These are phyloP conservation scores for Musa troglodytarum DNA, from an alignment of 176 grass and related monocot genomes.

Conservation along the genomic window DNA sequence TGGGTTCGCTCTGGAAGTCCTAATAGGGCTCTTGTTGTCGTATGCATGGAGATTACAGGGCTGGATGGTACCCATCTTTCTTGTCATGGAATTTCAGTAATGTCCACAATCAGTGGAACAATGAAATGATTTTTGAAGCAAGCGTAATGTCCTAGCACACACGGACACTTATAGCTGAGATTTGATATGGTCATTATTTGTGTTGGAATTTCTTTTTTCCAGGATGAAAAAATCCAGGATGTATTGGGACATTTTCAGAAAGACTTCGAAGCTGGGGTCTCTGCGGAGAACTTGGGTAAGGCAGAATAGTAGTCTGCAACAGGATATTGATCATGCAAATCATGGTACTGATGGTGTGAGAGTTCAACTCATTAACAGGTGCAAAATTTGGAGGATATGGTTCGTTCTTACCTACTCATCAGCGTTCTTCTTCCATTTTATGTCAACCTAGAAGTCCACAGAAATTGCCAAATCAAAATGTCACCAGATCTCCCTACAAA, in stretches of 20 bases:
- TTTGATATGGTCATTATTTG: not conserved
- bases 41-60: not conserved
- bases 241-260: slow-evolving; percentile 60
- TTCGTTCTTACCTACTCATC: slow-evolving; percentile 42
- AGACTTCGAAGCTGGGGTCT: slow-evolving; percentile 40
- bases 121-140: not conserved
- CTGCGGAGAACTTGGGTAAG: slow-evolving; percentile 44
- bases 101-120: not conserved
- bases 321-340: not conserved
- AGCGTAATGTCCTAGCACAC: not conserved
- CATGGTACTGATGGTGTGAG: slow-evolving; percentile 27
- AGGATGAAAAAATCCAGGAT: slow-evolving; percentile 58
- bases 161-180: not conserved
- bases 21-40: not conserved
- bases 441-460: slow-evolving; percentile 35
- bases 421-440: slow-evolving; percentile 26
- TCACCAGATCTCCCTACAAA: slow-evolving; percentile 35
- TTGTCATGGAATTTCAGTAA: not conserved
- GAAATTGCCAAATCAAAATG: slow-evolving; percentile 35
- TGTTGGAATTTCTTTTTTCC: not conserved
- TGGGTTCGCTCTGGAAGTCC: not conserved
- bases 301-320: slow-evolving; percentile 9
- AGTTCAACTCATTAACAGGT: slow-evolving; percentile 29
- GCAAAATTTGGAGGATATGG: slow-evolving; percentile 40
- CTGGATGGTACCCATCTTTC: not conserved